phyloP scores from a whole-genome alignment of 441 rosid genomes.

The Melastoma candidum region DNA sequence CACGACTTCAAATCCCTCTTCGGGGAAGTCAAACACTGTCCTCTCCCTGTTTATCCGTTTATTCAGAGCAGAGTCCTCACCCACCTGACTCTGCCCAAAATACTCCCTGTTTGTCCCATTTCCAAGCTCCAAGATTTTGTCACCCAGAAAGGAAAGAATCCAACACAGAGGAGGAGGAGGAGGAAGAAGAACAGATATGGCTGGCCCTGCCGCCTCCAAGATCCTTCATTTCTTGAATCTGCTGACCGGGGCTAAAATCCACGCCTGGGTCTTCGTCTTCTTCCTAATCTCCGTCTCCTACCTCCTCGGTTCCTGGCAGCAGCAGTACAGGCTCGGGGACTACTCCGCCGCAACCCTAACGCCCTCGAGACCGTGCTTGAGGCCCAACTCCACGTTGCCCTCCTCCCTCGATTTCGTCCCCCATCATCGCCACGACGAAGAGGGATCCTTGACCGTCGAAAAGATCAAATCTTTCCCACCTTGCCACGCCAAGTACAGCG shows the following conservation, averaged over 20 bases:
- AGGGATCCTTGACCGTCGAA: not conserved
- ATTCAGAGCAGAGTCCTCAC: too few relatives aligned
- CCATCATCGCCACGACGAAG: slow-evolving; percentile 18
- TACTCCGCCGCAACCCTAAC: not conserved
- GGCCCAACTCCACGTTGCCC: slow-evolving; percentile 11
- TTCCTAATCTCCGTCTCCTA: slow-evolving; percentile 35
- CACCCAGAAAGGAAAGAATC: not conserved
- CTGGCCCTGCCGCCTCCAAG: not conserved
- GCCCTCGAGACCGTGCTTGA: not conserved
- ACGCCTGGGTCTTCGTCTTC: slow-evolving; percentile 16
- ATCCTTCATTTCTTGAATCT: not conserved
- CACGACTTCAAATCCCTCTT: too few relatives aligned
- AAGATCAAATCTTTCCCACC: slow-evolving; percentile 3
- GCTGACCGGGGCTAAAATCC: slow-evolving; percentile 11
- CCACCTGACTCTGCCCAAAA: not conserved
- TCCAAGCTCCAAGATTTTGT: not conserved
- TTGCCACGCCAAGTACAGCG: slow-evolving; percentile 7
- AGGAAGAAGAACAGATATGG: slow-evolving; percentile 5
- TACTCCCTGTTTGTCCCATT: not conserved
- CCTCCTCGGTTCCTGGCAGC: slow-evolving; percentile 34
- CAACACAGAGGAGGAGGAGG: not conserved
- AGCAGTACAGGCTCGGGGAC: not conserved
- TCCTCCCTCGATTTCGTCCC: slow-evolving; percentile 24
- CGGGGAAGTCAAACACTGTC: too few relatives aligned
- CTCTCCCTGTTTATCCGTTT: too few relatives aligned